Percentiles rank a stretch among this genome's conserved stretches.
These are phyloP conservation scores for Lachnellula cervina DNA, from an alignment of 2,329 filamentous ascomycete genomes.

Conservation along the genomic window DNA sequence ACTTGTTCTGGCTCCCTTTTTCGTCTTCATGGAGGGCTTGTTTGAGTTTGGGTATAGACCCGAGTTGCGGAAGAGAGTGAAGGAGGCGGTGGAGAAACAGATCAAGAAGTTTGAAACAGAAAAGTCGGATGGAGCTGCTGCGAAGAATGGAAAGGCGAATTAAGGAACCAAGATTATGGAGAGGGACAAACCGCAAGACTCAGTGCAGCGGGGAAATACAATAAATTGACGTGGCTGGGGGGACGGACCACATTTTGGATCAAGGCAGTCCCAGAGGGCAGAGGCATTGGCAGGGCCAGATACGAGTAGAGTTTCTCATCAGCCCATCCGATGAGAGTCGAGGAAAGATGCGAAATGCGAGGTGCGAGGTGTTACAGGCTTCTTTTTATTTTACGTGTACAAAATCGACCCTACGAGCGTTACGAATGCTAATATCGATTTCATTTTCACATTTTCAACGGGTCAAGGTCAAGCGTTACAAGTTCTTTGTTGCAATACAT, in stretches of 20 bases:
- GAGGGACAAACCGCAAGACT: background rate
- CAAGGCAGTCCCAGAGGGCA: too few species aligned
- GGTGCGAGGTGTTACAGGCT: background rate
- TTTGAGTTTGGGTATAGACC: conserved; percentile 88
- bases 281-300: too few species aligned
- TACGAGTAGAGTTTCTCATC: background rate
- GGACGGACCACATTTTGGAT: too few species aligned
- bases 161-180: conserved; percentile 8
- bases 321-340: background rate
- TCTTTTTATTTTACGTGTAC: background rate
- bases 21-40: conserved; percentile 92
- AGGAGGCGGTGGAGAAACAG: conserved; percentile 70
- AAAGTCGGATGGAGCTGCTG: conserved; percentile 39
- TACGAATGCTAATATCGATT: background rate
- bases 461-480: too few species aligned
- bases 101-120: conserved; percentile 66
- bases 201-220: too few species aligned
- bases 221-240: too few species aligned
- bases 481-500: too few species aligned
- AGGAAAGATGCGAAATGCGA: too few species aligned
- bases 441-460: too few species aligned
- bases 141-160: conserved; percentile 48
- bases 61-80: conserved; percentile 76
- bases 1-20: conserved; percentile 87
- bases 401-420: background rate